These are phyloP conservation scores for Leucogyrophana mollusca DNA, from an alignment of 768 basidiomycete genomes.

Conservation along the genomic window DNA sequence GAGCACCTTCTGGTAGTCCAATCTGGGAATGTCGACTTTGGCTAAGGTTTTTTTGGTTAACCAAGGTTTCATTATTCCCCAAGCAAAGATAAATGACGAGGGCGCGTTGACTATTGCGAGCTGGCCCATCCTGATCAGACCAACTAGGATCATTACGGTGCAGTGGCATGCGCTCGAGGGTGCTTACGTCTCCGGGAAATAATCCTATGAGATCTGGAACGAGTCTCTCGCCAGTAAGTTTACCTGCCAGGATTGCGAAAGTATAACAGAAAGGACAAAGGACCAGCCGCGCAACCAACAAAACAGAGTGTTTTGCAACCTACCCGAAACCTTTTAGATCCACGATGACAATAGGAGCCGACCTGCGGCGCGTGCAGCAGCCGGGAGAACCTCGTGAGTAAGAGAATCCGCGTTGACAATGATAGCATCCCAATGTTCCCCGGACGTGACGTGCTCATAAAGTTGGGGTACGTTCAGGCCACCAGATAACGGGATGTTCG, in stretches of 20 bases:
- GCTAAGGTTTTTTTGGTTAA: conserved; percentile 67
- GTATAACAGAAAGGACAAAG: conserved; percentile 30
- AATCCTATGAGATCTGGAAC: conserved; percentile 78
- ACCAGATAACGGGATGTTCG: conserved; percentile 67
- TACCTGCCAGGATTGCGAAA: conserved; percentile 76
- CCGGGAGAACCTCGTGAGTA: conserved; percentile 64
- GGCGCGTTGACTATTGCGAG: conserved; percentile 73
- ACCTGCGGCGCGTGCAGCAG: conserved; percentile 55
- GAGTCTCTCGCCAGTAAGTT: conserved; percentile 58
- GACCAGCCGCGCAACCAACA: not conserved
- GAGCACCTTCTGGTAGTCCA: conserved; percentile 55
- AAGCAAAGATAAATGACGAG: conserved; percentile 69
- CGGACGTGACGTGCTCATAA: conserved; percentile 55
- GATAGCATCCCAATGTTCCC: conserved; percentile 61
- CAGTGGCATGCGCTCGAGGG: not conserved
- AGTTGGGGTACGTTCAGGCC: conserved; percentile 57
- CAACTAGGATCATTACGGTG: not conserved
- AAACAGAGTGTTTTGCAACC: conserved; percentile 14
- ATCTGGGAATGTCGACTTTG: conserved; percentile 66
- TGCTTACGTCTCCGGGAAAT: conserved; percentile 74
- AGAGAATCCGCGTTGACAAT: conserved; percentile 67
- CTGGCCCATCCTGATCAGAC: conserved; percentile 62
- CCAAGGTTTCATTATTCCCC: conserved; percentile 70
- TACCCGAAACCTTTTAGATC: conserved; percentile 73
- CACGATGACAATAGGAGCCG: conserved; percentile 55